Evolutionary conservation across 139 green algal species (phyloP).

Genomic region (Chlorella sp.): DNA sequence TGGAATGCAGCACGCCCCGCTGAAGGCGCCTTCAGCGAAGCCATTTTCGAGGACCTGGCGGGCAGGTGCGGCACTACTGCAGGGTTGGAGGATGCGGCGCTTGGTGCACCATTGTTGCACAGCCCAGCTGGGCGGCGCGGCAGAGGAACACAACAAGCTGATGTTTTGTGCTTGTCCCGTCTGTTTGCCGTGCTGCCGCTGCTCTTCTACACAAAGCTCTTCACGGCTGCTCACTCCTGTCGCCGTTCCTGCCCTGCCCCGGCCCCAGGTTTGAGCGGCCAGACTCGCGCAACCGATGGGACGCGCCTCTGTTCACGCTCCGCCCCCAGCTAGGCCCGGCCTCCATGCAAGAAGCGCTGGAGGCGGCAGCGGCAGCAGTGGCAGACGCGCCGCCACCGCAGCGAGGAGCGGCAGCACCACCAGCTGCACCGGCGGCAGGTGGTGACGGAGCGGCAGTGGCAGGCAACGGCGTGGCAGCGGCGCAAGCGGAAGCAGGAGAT

Average conservation of each 20-base stretch:
- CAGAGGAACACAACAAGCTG: too few species aligned
- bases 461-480: neutral
- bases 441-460: neutral
- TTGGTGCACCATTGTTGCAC: too few species aligned
- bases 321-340: slow-evolving; percentile 21
- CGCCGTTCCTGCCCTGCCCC: too few species aligned
- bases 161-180: too few species aligned
- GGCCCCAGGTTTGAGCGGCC: slow-evolving; percentile 92
- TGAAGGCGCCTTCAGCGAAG: slow-evolving; percentile 31
- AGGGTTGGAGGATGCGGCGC: neutral
- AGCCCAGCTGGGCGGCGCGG: too few species aligned
- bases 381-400: neutral
- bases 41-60: slow-evolving; percentile 84
- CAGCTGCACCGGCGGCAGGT: neutral
- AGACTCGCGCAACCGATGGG: slow-evolving; percentile 90
- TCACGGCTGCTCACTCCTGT: too few species aligned
- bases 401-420: neutral
- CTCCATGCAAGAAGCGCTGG: neutral
- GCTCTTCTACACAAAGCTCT: too few species aligned
- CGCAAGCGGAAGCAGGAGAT: neutral
- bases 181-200: too few species aligned
- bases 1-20: slow-evolving; percentile 75
- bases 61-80: slow-evolving; percentile 12
- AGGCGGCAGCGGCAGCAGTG: neutral
- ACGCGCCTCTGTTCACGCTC: slow-evolving; percentile 84